Base-by-base conservation (phyloP, 495 filamentous ascomycete species). In the Daldinia decipiens region DNA sequence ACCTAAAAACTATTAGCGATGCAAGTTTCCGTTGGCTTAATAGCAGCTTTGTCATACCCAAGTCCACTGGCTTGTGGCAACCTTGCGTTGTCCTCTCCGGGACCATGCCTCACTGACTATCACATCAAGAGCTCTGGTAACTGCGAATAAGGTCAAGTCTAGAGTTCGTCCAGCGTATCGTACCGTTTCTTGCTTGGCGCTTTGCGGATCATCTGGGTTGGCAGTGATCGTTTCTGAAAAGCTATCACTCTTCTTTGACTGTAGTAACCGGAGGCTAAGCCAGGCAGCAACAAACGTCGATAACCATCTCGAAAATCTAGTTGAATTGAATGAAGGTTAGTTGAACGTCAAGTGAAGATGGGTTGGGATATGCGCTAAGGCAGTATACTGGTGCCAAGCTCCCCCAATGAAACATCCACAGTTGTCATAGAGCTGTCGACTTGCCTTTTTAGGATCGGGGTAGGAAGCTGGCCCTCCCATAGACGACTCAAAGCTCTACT, bases 101-200 rank as follows among this genome's bases (percentile, higher is more conserved):
- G 82, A 79, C 92, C 92, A 97, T 19, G 88, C 75, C 60, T 89
- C 84, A 53, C 87, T 89, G 57, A 90, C 78, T 8, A 93, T 64
- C 32, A 91, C 87, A 77, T 97, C 93, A 19, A 92, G 75, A 45
- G 94, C 94, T 70, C 93, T 86, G 8, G 88, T 88, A 47, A 87
- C 79, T n/a, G 90, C 87, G 75, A 95, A 95, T 36, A 97, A 82
- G 1, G 94, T 95, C 31, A 97, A 85, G 78, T 97, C 93, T 74
- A 98, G 84, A 11, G 93, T 96, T 61, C 89, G 88, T 58, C 94
- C 94, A 4, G 89, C 92, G 61, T 89, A 80, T 8, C 79, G 76
- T 52, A 76, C 73, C 66, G 79, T 79, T 54, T 72, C 74, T 21
- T 73, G 61, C 51, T 70, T 74, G 70, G 29, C 54, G 64, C 59